Conservation (phyloP, 352 stramenopile species). For the Phytophthora nicotianae region DNA sequence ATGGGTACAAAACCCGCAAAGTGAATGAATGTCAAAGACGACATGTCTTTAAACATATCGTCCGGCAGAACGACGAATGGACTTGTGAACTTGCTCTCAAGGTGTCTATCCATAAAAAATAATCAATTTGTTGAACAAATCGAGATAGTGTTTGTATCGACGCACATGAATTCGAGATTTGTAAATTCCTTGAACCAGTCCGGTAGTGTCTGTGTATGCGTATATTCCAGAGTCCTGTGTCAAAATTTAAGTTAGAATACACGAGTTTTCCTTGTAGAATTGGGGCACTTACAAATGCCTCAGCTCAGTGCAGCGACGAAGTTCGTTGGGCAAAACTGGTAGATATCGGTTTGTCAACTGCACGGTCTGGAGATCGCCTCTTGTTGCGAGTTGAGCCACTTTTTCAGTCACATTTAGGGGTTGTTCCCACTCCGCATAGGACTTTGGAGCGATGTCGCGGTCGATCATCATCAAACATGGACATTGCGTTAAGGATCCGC, state of each 20-base stretch:
- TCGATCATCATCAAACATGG: constrained; percentile 52
- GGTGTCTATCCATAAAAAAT: constrained; percentile 11
- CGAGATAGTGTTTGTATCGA: background rate
- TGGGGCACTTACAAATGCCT: constrained; percentile 35
- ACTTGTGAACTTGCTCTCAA: constrained; percentile 30
- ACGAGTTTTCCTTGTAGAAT: background rate
- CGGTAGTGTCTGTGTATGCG: constrained; percentile 40
- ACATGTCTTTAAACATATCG: constrained; percentile 44
- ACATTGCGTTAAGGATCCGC: constrained; percentile 28
- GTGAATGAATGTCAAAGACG: constrained; percentile 43
- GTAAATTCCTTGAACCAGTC: constrained; percentile 40
- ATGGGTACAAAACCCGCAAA: constrained; percentile 32
- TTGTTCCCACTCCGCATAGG: constrained; percentile 39
- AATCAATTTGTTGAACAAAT: background rate
- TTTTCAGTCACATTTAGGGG: constrained; percentile 39
- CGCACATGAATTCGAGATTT: constrained; percentile 46
- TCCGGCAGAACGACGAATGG: constrained; percentile 21
- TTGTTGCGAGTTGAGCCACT: constrained; percentile 27
- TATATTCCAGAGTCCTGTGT: constrained; percentile 49
- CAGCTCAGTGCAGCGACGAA: constrained; percentile 36
- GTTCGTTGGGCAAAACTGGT: constrained; percentile 32
- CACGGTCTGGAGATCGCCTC: constrained; percentile 37
- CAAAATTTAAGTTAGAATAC: background rate
- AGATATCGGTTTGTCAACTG: constrained; percentile 46
- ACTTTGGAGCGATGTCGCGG: constrained; percentile 16